Base-by-base conservation (phyloP, 2,329 filamentous ascomycete genomes). In the Fusarium aywerte region DNA sequence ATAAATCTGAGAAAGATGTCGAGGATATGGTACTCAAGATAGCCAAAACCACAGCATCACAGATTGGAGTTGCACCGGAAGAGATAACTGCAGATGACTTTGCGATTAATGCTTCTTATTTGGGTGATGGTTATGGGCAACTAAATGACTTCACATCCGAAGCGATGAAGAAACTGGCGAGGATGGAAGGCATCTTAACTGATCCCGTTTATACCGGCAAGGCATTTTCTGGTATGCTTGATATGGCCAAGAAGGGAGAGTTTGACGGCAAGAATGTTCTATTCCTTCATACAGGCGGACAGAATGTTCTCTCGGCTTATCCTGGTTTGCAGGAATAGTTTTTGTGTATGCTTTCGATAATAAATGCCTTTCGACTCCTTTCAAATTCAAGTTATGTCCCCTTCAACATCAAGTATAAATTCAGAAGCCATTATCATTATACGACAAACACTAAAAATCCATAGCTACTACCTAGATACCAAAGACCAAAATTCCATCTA, bases 121-220 rank as follows among this genome's bases (percentile, higher is more conserved):
- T 67, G 1, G 64, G 63, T 2, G 63, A 58, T 21, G 42, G 52
- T 2, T 67, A 67, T 15, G 64, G 64, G 5, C 42, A 60, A 5
- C 48, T 67, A 0, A 63, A 67, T 5, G 4, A 51, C 3, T 31
- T 23, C 3, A 67, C 64, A 1, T 18, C 44, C 4, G n/a, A 65
- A 7, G 48, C 52, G 0, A 60, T 67, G 25, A 67, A 65, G 44
- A 36, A 51, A 10, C 7, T 67, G 6, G 63, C 64, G 20, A 67
- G 52, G 7, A 4, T n/a, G 29, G 64, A 67, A 5, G 64, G 64
- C 7, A 68, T 67, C 11, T 12, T 67, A 6, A 64, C 58, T 15
- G 64, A 67, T 7, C 64, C 64, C 12, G 64, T 67, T 2, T 67
- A 67, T 6, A 67, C 64, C 0, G 64, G 64, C 1, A 67, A 67